phyloP scores from a whole-genome alignment of 352 stramenopile genomes.

The Elongisporangium anandrum region DNA sequence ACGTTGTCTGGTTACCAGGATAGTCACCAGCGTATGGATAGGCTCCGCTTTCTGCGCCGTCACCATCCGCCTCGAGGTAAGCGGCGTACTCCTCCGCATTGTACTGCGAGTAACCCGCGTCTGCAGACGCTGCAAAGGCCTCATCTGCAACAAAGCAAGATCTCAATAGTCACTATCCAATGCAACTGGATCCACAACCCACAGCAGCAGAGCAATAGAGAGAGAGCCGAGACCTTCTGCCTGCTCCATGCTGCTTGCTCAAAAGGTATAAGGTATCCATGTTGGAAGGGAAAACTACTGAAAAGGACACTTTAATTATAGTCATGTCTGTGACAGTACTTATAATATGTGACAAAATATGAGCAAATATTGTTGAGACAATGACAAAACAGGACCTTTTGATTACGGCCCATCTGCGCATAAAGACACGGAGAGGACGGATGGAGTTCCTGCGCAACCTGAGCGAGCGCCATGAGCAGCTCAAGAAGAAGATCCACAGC shows the following conservation, averaged over 20 bases:
- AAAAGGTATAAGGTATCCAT: neutral
- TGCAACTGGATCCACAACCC: neutral
- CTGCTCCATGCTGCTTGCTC: neutral
- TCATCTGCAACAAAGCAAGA: neutral
- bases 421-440: neutral
- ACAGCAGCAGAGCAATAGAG: neutral
- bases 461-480: conserved; percentile 70
- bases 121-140: neutral
- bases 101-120: neutral
- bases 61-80: neutral
- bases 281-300: neutral
- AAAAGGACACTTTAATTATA: neutral
- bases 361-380: too few relatives aligned
- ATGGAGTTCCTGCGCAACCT: conserved; percentile 82
- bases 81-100: neutral
- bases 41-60: neutral
- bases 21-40: neutral
- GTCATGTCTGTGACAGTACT: too few relatives aligned
- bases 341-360: too few relatives aligned
- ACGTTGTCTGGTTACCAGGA: neutral
- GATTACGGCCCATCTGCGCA: neutral
- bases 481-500: conserved; percentile 91
- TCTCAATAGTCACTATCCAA: neutral
- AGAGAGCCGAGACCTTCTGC: neutral
- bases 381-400: neutral